A percentile compares a stretch with the other conserved stretches of the same genome.
These are phyloP conservation scores for Kodamaea ohmeri DNA, from an alignment of 1,139 yeast species.

Conservation along the genomic window DNA sequence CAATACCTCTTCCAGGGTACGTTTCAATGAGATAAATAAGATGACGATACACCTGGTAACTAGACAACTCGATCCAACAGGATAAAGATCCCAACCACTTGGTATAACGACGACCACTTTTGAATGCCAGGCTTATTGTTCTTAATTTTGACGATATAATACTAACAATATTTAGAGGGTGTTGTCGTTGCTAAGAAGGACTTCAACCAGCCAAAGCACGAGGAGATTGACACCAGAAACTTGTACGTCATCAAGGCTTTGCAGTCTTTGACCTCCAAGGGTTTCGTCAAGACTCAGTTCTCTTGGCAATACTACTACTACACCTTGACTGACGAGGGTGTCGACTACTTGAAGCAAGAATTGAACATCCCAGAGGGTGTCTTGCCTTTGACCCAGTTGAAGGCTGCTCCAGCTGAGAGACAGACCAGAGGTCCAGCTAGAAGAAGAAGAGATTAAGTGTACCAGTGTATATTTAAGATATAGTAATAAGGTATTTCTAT, in stretches of 20 bases:
- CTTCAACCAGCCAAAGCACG: conserved; percentile 96
- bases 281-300: conserved; percentile 99
- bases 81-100: too few species aligned
- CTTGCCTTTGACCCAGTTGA: conserved; percentile 98
- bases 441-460: conserved; percentile 48
- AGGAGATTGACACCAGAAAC: conserved; percentile 96
- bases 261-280: conserved; percentile 98
- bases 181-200: conserved; percentile 99
- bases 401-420: conserved; percentile 88
- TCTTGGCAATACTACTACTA: conserved; percentile 99
- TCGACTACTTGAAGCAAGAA: conserved; percentile 96
- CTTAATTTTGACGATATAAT: conserved; percentile 8
- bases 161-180: conserved; percentile 70
- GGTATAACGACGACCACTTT: not conserved
- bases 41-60: too few species aligned
- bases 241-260: conserved; percentile 98
- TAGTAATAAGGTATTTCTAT: conserved; percentile 7
- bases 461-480: conserved; percentile 9
- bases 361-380: conserved; percentile 98
- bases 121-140: not conserved
- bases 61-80: not conserved
- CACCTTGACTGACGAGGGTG: conserved; percentile 99
- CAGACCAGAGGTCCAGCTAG: conserved; percentile 52
- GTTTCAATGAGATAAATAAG: conserved; percentile 30
- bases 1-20: conserved; percentile 97